Evolutionary conservation across 495 filamentous ascomycete species (phyloP).

Genomic region (Talaromyces borbonicus): DNA sequence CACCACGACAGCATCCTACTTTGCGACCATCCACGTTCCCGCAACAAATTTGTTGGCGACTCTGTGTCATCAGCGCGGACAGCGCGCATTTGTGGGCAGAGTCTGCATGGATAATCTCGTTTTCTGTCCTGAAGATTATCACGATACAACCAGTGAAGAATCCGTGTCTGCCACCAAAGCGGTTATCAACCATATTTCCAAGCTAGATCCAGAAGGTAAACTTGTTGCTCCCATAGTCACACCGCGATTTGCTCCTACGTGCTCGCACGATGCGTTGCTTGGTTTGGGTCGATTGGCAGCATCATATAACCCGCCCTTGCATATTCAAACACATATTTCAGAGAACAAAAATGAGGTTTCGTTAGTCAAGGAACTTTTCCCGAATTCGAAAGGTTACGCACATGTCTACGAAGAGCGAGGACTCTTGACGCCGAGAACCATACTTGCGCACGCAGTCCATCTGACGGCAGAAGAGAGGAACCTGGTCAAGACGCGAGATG

Average conservation of each 20-base stretch:
- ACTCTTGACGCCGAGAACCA: slow-evolving; percentile 60
- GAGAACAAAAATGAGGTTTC: slow-evolving; percentile 68
- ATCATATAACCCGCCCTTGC: slow-evolving; percentile 43
- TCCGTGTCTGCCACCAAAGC: slow-evolving; percentile 47
- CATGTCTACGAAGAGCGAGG: slow-evolving; percentile 66
- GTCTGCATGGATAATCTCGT: slow-evolving; percentile 74
- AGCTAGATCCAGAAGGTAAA: slow-evolving; percentile 49
- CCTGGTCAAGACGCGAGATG: slow-evolving; percentile 47
- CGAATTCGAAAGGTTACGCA: slow-evolving; percentile 52
- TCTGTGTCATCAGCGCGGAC: slow-evolving; percentile 63
- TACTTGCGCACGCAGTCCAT: slow-evolving; percentile 83
- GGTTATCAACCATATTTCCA: slow-evolving; percentile 56
- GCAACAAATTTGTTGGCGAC: slow-evolving; percentile 83
- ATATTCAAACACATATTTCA: slow-evolving; percentile 84
- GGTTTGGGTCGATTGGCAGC: slow-evolving; percentile 54
- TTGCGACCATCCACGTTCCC: slow-evolving; percentile 72
- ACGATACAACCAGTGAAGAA: slow-evolving; percentile 50
- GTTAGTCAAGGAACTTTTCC: slow-evolving; percentile 64
- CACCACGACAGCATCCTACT: slow-evolving; percentile 87
- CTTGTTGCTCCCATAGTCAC: slow-evolving; percentile 76
- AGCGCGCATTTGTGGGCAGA: slow-evolving; percentile 83
- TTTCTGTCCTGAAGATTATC: slow-evolving; percentile 63
- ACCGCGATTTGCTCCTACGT: slow-evolving; percentile 80
- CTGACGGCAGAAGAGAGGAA: slow-evolving; percentile 51
- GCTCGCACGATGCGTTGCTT: slow-evolving; percentile 47